Evolutionary conservation across 768 basidiomycete species (phyloP).

Genomic region (Suillus paluster): DNA sequence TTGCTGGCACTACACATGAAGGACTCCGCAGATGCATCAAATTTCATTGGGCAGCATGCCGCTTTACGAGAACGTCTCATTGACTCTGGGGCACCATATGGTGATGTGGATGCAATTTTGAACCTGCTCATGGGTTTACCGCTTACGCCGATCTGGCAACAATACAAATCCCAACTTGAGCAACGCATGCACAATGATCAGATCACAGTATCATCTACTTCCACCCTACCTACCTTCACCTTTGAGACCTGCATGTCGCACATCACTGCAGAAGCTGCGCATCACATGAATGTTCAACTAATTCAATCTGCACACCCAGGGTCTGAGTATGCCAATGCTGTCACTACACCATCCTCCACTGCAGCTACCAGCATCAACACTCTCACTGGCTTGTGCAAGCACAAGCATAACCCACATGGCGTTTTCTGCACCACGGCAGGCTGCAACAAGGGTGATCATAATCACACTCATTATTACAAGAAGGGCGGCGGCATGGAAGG

Average conservation of each 20-base stretch:
- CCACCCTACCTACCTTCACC: not conserved
- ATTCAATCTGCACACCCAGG: not conserved
- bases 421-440: no score
- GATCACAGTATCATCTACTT: no score
- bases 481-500: no score
- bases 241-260: not conserved
- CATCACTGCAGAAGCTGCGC: not conserved
- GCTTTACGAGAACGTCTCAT: rapidly evolving
- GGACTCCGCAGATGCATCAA: not conserved
- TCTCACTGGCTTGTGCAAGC: no score
- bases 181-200: not conserved
- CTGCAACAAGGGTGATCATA: no score
- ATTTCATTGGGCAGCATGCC: not conserved
- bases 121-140: not conserved
- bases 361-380: no score
- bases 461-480: no score
- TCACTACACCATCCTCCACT: no score
- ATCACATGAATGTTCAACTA: not conserved
- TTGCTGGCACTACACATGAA: not conserved
- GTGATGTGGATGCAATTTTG: not conserved
- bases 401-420: no score
- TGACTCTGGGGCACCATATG: not conserved
- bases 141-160: not conserved
- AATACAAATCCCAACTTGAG: not conserved
- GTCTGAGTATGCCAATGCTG: not conserved